Percentiles rank a stretch among this genome's conserved stretches.
Conservation (phyloP, 805 yeast genomes). For the Hyphopichia homilentoma region DNA sequence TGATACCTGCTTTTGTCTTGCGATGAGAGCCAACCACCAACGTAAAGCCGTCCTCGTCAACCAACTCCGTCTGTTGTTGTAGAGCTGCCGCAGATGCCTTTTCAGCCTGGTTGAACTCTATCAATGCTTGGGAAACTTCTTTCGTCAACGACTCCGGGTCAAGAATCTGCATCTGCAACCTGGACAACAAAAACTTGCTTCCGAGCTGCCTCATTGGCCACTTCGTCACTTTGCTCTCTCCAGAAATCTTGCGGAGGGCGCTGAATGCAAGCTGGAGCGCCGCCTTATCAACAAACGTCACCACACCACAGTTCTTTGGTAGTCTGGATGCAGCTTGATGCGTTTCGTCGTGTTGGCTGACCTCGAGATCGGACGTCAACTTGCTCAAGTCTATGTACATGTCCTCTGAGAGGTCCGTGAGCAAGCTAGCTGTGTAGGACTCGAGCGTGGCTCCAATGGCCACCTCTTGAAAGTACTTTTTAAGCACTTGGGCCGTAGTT, state of each 20-base stretch:
- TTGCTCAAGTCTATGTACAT: conserved; percentile 50
- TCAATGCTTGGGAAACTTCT: conserved; percentile 58
- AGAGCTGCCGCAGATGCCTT: conserved; percentile 54
- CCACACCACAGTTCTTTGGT: conserved; percentile 71
- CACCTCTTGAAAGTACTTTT: conserved; percentile 53
- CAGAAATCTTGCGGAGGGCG: conserved; percentile 52
- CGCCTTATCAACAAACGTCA: conserved; percentile 70
- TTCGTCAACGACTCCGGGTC: conserved; percentile 50
- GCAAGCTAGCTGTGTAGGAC: conserved; percentile 27
- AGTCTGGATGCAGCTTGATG: conserved; percentile 39
- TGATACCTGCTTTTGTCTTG: conserved; percentile 69
- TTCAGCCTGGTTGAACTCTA: conserved; percentile 69
- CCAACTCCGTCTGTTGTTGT: conserved; percentile 52
- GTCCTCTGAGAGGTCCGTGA: conserved; percentile 43
- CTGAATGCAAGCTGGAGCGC: conserved; percentile 61
- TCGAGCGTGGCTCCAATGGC: conserved; percentile 67
- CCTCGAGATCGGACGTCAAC: conserved; percentile 55
- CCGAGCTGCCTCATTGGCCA: conserved; percentile 41
- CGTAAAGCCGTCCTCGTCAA: conserved; percentile 94
- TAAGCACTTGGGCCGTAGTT: conserved; percentile 49
- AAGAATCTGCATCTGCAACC: conserved; percentile 31
- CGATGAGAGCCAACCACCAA: conserved; percentile 84
- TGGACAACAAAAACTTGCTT: conserved; percentile 41
- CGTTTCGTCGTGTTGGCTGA: conserved; percentile 17
- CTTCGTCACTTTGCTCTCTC: conserved; percentile 16